Base-by-base conservation (phyloP, 2,329 filamentous ascomycete species). In the Aotearoamyces nothofagi region DNA sequence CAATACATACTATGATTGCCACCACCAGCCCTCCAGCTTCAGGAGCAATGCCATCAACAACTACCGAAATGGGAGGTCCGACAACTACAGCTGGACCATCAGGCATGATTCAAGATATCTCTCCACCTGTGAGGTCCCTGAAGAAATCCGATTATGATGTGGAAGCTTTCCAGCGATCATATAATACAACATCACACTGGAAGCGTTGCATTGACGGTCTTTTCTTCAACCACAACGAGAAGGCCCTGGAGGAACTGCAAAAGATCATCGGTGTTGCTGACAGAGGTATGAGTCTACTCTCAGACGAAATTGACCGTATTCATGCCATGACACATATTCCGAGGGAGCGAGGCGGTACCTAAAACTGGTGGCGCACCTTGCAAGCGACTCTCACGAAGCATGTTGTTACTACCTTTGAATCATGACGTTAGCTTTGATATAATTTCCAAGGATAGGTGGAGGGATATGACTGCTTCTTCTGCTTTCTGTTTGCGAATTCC, bases 211-310 rank as follows among this genome's bases (percentile, higher is more conserved):
- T 51, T 8, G 48, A 51, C 27, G 47, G 46, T 0, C 29, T 36
- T 17, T 51, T 51, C 30, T 33, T 36, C 20, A 49, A 49, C n/a
- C 41, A 50, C 10, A 49, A 45, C 20, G 42, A 49, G 24, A 36
- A 38, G 20, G 44, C 46, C 3, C 26, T 47, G 15, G 35, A 39
- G 17, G 40, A 47, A 25, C 31, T 50, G 9, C 41, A 48, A 33
- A 42, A 42, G 17, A 41, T 50, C 9, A 44, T 51, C 15, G 40
- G 30, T 3, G 39, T 50, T 23, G 44, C 45, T 10, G 47, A 51
- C 34, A 25, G 38, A 2, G 46, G 45, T 5, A 50, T 50, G 45
- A 32, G 22, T 15, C 31, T 46, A 15, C 35, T 48, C 10, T 25
- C 23, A 4, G 34, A 33, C 9, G 36, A 40, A 17, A 40, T 40